Evolutionary conservation across 805 yeast genomes (phyloP), one percentile per base, ranked within the genome.

Genomic region (Clavispora carvajalis): DNA sequence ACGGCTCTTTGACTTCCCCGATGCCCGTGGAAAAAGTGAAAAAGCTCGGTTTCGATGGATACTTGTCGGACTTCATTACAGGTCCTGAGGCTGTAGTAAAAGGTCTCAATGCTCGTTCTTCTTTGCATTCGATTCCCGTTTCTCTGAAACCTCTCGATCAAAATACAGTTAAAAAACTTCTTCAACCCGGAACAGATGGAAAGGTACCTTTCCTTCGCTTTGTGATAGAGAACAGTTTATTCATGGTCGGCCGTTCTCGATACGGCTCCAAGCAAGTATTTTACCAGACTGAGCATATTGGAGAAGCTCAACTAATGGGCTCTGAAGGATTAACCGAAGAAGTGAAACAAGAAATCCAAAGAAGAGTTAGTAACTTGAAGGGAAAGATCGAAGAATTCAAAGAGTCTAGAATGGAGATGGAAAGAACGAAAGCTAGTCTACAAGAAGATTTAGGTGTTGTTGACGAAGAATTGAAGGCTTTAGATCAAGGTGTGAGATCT

Each of bases 1-100:
- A 37, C 42, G n/a, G 45, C 24, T 12, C 46, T 31, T 67, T 39
- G 45, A 28, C 34, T 40, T 57, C 49, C 6, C 50, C 52, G 2
- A 45, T 55, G 31, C 44, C 57, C 2, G 33, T 42, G 2, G 66
- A 65, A 7, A 55, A 70, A 36, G 50, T 88, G 2, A 52, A 47
- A 22, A 25, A 41, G 0, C 59, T 67, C 17, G 96, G 96, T 0
- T 89, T 93, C 58, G 95, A 85, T 40, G 93, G 95, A 1, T 86
- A 77, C 53, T 49, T 89, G 19, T 60, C 74, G 2, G 96, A 93
- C 51, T 77, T 77, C 46, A 53, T 91, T 2, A 60, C 63, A 2
- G 98, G 96, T 1, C 95, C 96, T 1, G 54, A 59, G 5, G 74
- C 75, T 8, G 95, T 91, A 1, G 55, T 87, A 37, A 70, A 73